Evolutionary conservation across 345 rosid genomes (phyloP).

Genomic region (Excoecaria cochinchinensis): DNA sequence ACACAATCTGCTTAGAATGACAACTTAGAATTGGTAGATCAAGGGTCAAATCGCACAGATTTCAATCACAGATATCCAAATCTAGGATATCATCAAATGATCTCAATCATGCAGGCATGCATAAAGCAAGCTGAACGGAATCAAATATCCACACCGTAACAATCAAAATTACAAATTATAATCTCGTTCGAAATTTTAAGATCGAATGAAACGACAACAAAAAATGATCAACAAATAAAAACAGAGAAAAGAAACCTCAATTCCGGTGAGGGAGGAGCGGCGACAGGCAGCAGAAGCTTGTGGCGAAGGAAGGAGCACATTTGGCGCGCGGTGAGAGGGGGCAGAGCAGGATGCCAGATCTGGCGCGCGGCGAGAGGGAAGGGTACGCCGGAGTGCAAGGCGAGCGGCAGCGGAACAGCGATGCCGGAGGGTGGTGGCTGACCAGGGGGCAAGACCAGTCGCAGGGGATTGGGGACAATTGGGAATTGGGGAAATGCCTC

Average conservation of each 20-base stretch:
- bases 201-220: constrained; percentile 9
- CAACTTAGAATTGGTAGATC: constrained; percentile 13
- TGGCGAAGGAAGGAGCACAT: too few relatives aligned
- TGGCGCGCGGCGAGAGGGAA: too few relatives aligned
- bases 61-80: constrained; percentile 2
- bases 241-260: background rate
- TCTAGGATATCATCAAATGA: constrained; percentile 1
- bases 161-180: background rate
- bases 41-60: background rate
- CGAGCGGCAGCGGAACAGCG: too few relatives aligned
- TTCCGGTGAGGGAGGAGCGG: too few relatives aligned
- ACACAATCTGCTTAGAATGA: background rate
- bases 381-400: too few relatives aligned
- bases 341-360: too few relatives aligned
- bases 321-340: too few relatives aligned
- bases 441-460: too few relatives aligned
- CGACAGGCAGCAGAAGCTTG: too few relatives aligned
- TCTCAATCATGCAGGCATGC: background rate
- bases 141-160: background rate
- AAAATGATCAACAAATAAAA: background rate
- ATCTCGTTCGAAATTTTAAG: constrained; percentile 6
- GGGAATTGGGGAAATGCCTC: too few relatives aligned
- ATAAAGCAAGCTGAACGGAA: background rate
- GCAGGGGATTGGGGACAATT: too few relatives aligned
- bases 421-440: too few relatives aligned